Conservation (phyloP, 2,329 filamentous ascomycete species). For the Monosporascus sp. region DNA sequence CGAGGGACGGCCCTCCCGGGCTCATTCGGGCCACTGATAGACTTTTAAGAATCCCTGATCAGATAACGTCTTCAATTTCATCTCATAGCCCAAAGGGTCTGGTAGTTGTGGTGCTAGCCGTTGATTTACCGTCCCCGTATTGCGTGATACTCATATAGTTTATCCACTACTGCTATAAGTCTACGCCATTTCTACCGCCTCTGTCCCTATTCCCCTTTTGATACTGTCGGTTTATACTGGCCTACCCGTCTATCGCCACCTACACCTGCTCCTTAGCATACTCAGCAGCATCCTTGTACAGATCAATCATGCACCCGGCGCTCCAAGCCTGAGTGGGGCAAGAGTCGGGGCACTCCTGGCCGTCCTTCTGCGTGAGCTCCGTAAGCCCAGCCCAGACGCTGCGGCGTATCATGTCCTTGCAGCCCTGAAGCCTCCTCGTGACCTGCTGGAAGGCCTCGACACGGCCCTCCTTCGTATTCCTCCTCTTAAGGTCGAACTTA, state of each 20-base stretch:
- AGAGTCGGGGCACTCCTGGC: constrained; percentile 79
- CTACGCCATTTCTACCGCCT: neutral
- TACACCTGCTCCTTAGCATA: constrained; percentile 16
- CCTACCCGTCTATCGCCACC: neutral
- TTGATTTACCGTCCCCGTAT: too few relatives aligned
- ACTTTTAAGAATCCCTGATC: too few relatives aligned
- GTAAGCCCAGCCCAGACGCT: constrained; percentile 86
- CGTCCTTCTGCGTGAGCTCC: constrained; percentile 88
- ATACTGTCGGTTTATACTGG: too few relatives aligned
- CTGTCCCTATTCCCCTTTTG: neutral
- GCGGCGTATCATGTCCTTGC: constrained; percentile 76
- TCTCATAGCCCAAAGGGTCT: too few relatives aligned
- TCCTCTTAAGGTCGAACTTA: constrained; percentile 77
- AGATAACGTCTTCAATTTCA: too few relatives aligned
- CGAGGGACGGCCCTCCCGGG: too few relatives aligned
- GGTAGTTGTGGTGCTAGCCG: too few relatives aligned
- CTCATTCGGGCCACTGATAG: too few relatives aligned
- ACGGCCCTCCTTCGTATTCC: constrained; percentile 57
- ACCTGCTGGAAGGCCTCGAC: constrained; percentile 94
- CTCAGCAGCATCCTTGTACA: constrained; percentile 84
- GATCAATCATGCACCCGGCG: constrained; percentile 85
- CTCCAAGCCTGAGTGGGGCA: constrained; percentile 97
- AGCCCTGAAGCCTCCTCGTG: constrained; percentile 73
- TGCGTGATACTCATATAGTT: too few relatives aligned
- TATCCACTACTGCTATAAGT: neutral